A percentile compares a stretch with the other conserved stretches of the same genome.
These are phyloP conservation scores for Leccinum incarnatum DNA, from an alignment of 768 basidiomycete genomes.

Conservation along the genomic window DNA sequence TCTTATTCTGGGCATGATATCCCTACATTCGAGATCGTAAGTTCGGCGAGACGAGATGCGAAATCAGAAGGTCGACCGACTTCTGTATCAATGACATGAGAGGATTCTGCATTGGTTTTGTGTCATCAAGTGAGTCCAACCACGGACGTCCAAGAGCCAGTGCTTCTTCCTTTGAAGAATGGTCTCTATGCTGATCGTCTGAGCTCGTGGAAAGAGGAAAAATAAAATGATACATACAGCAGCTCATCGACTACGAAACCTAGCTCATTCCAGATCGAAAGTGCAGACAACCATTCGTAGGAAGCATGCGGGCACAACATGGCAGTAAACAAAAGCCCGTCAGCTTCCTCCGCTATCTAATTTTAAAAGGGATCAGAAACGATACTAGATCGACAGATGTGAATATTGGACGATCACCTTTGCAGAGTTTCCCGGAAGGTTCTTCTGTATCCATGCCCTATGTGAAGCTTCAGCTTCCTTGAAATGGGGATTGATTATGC, in stretches of 20 bases:
- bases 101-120: not conserved
- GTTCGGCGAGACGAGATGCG: not conserved
- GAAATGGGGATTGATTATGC: not conserved
- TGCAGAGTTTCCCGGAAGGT: not conserved
- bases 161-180: not conserved
- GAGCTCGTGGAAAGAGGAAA: not conserved
- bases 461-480: not conserved
- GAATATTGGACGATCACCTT: not conserved
- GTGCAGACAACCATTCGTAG: not conserved
- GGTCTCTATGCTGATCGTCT: not conserved
- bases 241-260: not conserved
- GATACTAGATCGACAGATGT: not conserved
- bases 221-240: not conserved
- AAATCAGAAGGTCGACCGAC: not conserved
- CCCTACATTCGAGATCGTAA: not conserved
- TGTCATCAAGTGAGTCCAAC: not conserved
- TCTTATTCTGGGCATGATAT: not conserved
- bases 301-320: not conserved
- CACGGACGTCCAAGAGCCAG: not conserved
- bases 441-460: not conserved
- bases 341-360: not conserved
- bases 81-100: not conserved
- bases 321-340: not conserved
- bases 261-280: not conserved
- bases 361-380: not conserved